phyloP scores from a whole-genome alignment of 2,329 filamentous ascomycete species.

The Xylaria sp. region DNA sequence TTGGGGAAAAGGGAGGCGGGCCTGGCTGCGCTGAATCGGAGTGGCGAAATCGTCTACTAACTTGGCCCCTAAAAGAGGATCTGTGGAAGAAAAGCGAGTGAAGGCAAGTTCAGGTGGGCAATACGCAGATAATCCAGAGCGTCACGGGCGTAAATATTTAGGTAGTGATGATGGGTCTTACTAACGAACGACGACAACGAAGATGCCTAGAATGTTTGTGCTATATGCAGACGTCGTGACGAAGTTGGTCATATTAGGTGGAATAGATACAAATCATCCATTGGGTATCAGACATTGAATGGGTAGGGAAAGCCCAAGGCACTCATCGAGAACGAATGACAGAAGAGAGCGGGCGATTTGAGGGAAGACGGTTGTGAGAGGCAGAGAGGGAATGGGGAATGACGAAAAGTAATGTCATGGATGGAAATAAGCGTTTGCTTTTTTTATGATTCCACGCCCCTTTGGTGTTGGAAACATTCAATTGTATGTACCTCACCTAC shows the following conservation, averaged over 20 bases:
- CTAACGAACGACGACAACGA: background rate
- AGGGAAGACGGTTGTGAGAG: background rate
- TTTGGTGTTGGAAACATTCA: background rate
- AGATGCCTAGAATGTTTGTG: constrained; percentile 16
- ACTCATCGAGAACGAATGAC: constrained; percentile 11
- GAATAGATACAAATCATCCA: constrained; percentile 12
- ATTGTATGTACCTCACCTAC: constrained; percentile 1
- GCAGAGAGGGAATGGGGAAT: background rate
- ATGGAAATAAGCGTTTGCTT: background rate
- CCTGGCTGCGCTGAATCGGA: constrained; percentile 3
- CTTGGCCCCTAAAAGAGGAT: constrained; percentile 4
- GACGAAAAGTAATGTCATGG: constrained; percentile 1
- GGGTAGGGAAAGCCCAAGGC: background rate
- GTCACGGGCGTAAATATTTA: background rate
- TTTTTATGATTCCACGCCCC: background rate
- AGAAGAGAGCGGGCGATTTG: background rate
- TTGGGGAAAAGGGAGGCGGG: constrained; percentile 7
- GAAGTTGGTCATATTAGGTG: constrained; percentile 7
- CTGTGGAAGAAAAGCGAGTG: background rate
- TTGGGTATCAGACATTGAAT: constrained; percentile 14
- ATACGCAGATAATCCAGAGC: background rate
- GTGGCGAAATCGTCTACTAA: constrained; percentile 1
- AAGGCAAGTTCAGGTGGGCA: background rate
- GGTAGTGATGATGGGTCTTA: background rate
- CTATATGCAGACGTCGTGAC: constrained; percentile 10